Evolutionary conservation across 257 asterid genomes (phyloP).

Genomic region (Nicotiana paniculata): DNA sequence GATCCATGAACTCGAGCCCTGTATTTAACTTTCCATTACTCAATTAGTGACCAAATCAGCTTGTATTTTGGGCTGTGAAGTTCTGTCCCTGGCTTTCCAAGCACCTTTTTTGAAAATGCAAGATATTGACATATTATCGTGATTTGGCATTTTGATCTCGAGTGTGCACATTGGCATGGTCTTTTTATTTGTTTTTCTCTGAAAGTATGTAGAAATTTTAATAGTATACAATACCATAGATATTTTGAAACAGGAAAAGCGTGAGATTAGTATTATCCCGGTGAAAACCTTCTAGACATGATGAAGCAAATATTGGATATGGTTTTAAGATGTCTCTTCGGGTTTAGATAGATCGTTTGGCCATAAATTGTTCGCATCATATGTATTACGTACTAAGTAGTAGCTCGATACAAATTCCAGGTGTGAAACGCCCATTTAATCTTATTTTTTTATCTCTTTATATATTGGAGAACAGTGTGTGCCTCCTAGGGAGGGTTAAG

Average conservation of each 20-base stretch:
- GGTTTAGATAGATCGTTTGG: not conserved
- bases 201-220: not conserved
- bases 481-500: not conserved
- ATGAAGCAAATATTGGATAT: not conserved
- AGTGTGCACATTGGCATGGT: not conserved
- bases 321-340: not conserved
- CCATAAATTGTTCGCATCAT: not conserved
- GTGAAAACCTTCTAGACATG: not conserved
- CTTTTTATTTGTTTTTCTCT: not conserved
- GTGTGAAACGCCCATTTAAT: not conserved
- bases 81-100: not conserved
- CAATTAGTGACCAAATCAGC: not conserved
- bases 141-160: not conserved
- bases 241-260: not conserved
- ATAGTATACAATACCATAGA: not conserved
- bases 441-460: not conserved
- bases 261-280: not conserved
- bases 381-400: not conserved
- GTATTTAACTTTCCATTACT: not conserved
- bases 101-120: not conserved
- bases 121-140: not conserved
- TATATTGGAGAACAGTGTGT: not conserved
- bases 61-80: not conserved
- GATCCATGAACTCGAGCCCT: not conserved
- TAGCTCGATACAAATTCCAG: not conserved